Percentiles rank a stretch among this genome's conserved stretches.
Evolutionary conservation across 352 stramenopile genomes (phyloP).

Genomic region (Phytophthora sp.): DNA sequence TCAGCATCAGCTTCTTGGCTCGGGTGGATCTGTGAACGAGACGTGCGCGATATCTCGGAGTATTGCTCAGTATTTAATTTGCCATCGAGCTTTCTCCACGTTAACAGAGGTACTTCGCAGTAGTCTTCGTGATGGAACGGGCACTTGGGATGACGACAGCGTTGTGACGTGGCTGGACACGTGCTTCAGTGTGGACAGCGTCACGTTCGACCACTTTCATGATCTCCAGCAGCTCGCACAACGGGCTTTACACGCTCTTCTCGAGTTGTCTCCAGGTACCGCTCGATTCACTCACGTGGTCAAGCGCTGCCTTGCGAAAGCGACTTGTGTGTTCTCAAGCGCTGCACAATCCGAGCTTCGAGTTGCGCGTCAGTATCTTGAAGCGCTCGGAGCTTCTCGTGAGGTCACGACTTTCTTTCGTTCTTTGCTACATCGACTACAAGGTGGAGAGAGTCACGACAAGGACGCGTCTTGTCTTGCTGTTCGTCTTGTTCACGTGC

Average conservation of each 20-base stretch:
- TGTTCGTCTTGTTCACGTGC: conserved; percentile 48
- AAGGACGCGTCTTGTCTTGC: conserved; percentile 34
- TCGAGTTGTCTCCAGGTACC: conserved; percentile 32
- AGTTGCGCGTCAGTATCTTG: conserved; percentile 35
- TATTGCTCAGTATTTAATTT: conserved; percentile 37
- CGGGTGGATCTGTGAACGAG: neutral
- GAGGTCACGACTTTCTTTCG: conserved; percentile 32
- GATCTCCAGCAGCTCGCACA: conserved; percentile 54
- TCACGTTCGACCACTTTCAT: conserved; percentile 43
- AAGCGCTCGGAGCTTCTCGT: conserved; percentile 28
- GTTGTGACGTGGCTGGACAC: conserved; percentile 59
- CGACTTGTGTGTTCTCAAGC: conserved; percentile 19
- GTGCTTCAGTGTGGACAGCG: conserved; percentile 54
- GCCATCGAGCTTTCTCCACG: conserved; percentile 36
- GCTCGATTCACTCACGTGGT: conserved; percentile 26
- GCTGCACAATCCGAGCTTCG: conserved; percentile 10
- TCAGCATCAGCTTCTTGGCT: conserved; percentile 15
- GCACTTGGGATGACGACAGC: conserved; percentile 25
- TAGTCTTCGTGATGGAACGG: conserved; percentile 22
- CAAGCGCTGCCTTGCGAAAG: conserved; percentile 37
- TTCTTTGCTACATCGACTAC: conserved; percentile 34
- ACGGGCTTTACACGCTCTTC: conserved; percentile 35
- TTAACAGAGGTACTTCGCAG: conserved; percentile 30
- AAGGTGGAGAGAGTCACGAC: conserved; percentile 23
- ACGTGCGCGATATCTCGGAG: conserved; percentile 23